Evolutionary conservation across 768 basidiomycete species (phyloP).

Genomic region (Mycena maculata): DNA sequence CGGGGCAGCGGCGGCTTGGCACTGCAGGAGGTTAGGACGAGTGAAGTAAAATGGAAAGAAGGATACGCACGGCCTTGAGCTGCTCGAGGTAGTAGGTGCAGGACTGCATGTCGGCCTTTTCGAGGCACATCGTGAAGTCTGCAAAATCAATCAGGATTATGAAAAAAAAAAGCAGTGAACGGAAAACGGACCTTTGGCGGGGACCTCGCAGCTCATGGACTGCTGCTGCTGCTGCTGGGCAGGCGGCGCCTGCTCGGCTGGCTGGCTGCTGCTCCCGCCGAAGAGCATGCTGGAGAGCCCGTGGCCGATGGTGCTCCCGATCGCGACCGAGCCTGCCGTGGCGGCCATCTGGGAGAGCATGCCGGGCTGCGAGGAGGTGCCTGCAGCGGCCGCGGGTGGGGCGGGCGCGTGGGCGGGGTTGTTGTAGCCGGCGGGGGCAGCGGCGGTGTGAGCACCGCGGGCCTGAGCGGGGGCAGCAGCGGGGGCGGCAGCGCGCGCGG

Average conservation of each 20-base stretch:
- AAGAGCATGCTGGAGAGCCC: slow-evolving; percentile 83
- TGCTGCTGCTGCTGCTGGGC: slow-evolving; percentile 62
- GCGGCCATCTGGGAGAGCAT: slow-evolving; percentile 89
- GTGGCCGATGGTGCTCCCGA: slow-evolving; percentile 90
- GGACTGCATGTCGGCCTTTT: slow-evolving; percentile 27
- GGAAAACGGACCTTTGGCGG: slow-evolving; percentile 75
- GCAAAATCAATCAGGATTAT: slow-evolving; percentile 9
- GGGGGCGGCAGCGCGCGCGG: slow-evolving; percentile 56
- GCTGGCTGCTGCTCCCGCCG: slow-evolving; percentile 68
- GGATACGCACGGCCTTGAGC: slow-evolving; percentile 26
- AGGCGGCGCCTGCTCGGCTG: slow-evolving; percentile 61
- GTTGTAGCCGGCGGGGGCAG: slow-evolving; percentile 57
- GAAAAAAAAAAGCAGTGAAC: slow-evolving; percentile 3
- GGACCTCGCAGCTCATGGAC: slow-evolving; percentile 72
- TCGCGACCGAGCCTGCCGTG: slow-evolving; percentile 89
- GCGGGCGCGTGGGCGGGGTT: slow-evolving; percentile 54
- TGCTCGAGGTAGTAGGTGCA: slow-evolving; percentile 26
- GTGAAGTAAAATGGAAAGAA: not conserved
- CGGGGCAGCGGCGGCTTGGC: slow-evolving; percentile 79
- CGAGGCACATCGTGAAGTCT: slow-evolving; percentile 87
- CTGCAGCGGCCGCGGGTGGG: slow-evolving; percentile 54
- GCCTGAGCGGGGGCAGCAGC: slow-evolving; percentile 57
- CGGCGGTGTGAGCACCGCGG: slow-evolving; percentile 31
- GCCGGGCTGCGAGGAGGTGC: too few species aligned
- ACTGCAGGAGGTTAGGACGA: slow-evolving; percentile 52